A percentile compares a stretch with the other conserved stretches of the same genome.
These are phyloP conservation scores for Nakazawaea wyomingensis DNA, from an alignment of 805 yeast species.

Conservation along the genomic window DNA sequence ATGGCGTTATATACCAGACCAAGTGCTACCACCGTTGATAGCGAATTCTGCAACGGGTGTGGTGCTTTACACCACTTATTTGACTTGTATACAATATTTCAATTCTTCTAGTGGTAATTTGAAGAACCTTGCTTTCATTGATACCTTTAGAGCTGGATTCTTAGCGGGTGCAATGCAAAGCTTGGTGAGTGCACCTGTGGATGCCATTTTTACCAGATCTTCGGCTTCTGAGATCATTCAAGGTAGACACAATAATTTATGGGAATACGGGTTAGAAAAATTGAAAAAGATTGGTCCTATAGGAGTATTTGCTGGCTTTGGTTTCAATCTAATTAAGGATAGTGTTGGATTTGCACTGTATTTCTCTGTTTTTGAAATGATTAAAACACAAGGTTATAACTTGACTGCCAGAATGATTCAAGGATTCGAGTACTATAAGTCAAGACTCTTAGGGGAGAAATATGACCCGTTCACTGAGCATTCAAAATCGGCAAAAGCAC, in stretches of 20 bases:
- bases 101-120: conserved; percentile 20
- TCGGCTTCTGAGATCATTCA: conserved; percentile 66
- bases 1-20: conserved; percentile 82
- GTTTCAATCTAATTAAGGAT: conserved; percentile 74
- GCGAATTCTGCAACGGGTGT: conserved; percentile 90
- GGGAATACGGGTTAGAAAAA: conserved; percentile 71
- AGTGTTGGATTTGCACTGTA: conserved; percentile 79
- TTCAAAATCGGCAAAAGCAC: conserved; percentile 31
- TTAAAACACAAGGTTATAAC: conserved; percentile 64
- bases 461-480: conserved; percentile 17
- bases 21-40: conserved; percentile 78
- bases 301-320: conserved; percentile 88
- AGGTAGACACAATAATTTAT: conserved; percentile 63
- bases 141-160: conserved; percentile 75
- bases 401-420: conserved; percentile 40
- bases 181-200: conserved; percentile 90
- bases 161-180: conserved; percentile 85
- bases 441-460: conserved; percentile 19
- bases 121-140: conserved; percentile 33
- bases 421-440: conserved; percentile 32
- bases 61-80: conserved; percentile 77
- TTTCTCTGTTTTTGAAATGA: conserved; percentile 73
- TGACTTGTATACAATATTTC: conserved; percentile 44
- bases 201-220: conserved; percentile 83
- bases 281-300: conserved; percentile 67